Evolutionary conservation across 257 asterid species (phyloP).

Genomic region (Nicotiana otophora): DNA sequence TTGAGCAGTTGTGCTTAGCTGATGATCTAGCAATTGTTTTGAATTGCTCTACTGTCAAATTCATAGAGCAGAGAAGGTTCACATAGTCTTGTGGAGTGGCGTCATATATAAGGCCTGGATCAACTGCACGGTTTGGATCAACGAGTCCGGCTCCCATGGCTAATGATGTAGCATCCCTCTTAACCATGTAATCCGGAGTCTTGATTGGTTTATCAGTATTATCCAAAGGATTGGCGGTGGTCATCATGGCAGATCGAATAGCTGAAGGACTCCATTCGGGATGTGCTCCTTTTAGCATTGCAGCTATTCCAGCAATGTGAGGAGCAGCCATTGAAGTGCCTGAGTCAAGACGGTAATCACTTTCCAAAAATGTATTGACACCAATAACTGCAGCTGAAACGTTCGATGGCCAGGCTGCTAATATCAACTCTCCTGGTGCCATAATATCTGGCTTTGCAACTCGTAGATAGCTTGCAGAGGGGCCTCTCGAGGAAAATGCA

Average conservation of each 20-base stretch:
- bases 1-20: constrained; percentile 10
- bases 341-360: neutral
- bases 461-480: neutral
- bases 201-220: neutral
- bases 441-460: neutral
- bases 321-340: constrained; percentile 9
- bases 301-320: constrained; percentile 3
- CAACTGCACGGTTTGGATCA: constrained; percentile 21
- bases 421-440: neutral
- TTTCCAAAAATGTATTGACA: constrained; percentile 2
- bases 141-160: constrained; percentile 18
- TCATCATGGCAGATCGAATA: constrained; percentile 7
- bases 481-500: neutral
- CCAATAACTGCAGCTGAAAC: neutral
- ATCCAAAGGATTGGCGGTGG: constrained; percentile 3
- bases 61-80: constrained; percentile 21
- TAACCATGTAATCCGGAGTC: neutral
- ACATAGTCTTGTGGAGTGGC: constrained; percentile 16
- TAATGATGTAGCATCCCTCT: constrained; percentile 8
- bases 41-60: constrained; percentile 10
- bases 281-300: constrained; percentile 7
- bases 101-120: constrained; percentile 23
- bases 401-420: constrained; percentile 4
- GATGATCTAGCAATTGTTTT: neutral
- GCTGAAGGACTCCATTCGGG: constrained; percentile 6